phyloP scores from a whole-genome alignment of 768 basidiomycete genomes.

The Nidularia sp. region DNA sequence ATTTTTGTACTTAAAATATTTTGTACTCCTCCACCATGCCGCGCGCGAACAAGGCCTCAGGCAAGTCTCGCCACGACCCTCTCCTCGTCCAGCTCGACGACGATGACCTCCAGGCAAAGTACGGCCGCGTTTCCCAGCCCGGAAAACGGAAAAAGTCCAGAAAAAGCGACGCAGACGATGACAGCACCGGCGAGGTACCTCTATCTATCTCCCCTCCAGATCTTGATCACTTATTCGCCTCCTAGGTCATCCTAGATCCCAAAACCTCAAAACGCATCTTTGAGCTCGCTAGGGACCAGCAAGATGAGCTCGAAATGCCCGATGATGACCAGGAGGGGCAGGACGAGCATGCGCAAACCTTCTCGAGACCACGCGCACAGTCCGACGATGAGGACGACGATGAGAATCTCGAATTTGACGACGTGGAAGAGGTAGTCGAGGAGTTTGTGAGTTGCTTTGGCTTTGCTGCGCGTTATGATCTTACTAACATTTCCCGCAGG shows the following conservation, averaged over 20 bases:
- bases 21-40: slow-evolving; percentile 52
- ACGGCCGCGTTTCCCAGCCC: slow-evolving; percentile 72
- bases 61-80: slow-evolving; percentile 79
- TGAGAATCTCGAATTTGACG: slow-evolving; percentile 44
- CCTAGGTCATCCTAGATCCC: slow-evolving; percentile 68
- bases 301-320: slow-evolving; percentile 75
- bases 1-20: too few species aligned
- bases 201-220: slow-evolving; percentile 11
- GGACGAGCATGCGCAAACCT: slow-evolving; percentile 20
- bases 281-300: slow-evolving; percentile 88
- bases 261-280: slow-evolving; percentile 86
- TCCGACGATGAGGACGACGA: slow-evolving; percentile 56
- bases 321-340: slow-evolving; percentile 56
- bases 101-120: slow-evolving; percentile 74
- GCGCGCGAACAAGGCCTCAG: slow-evolving; percentile 45
- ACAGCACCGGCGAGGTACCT: slow-evolving; percentile 55
- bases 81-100: slow-evolving; percentile 79
- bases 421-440: slow-evolving; percentile 53
- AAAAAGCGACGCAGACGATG: slow-evolving; percentile 34
- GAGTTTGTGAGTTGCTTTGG: slow-evolving; percentile 46
- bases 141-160: slow-evolving; percentile 70
- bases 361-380: slow-evolving; percentile 28
- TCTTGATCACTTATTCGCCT: slow-evolving; percentile 2
- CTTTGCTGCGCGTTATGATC: background rate
- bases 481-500: slow-evolving; percentile 33